phyloP scores from a whole-genome alignment of 805 yeast species.

The Pichia scutulata region DNA sequence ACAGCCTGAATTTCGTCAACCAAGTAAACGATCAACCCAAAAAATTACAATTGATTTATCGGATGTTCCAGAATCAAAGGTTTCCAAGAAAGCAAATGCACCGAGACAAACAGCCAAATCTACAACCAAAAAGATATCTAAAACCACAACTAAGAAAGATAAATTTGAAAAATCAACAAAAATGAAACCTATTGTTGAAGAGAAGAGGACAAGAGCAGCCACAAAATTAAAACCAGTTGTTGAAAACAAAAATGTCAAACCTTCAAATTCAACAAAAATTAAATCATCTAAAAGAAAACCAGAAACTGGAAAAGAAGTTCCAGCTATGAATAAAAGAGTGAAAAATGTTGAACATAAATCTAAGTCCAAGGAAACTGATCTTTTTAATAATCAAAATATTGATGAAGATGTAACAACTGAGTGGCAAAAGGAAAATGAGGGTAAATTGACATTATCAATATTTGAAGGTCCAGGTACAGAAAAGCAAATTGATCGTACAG shows the following conservation, averaged over 20 bases:
- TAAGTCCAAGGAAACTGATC: not conserved
- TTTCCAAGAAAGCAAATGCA: not conserved
- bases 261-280: not conserved
- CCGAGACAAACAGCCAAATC: not conserved
- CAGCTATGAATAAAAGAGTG: not conserved
- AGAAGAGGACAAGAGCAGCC: not conserved
- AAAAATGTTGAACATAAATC: not conserved
- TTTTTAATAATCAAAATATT: not conserved
- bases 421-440: constrained; percentile 38
- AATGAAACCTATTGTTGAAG: not conserved
- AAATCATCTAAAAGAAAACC: not conserved
- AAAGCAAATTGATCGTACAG: constrained; percentile 33
- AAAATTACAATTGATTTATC: not conserved
- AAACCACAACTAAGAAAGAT: not conserved
- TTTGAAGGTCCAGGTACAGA: constrained; percentile 44
- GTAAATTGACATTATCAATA: constrained; percentile 38
- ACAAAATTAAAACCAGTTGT: not conserved
- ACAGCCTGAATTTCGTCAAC: not conserved
- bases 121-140: not conserved
- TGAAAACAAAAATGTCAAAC: not conserved
- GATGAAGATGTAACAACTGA: constrained; percentile 33
- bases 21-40: not conserved
- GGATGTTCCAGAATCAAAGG: not conserved
- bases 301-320: not conserved
- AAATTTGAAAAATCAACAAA: not conserved